A percentile compares a stretch with the other conserved stretches of the same genome.
Evolutionary conservation across 805 yeast genomes (phyloP).

Genomic region (Komagataella pseudopastoris): DNA sequence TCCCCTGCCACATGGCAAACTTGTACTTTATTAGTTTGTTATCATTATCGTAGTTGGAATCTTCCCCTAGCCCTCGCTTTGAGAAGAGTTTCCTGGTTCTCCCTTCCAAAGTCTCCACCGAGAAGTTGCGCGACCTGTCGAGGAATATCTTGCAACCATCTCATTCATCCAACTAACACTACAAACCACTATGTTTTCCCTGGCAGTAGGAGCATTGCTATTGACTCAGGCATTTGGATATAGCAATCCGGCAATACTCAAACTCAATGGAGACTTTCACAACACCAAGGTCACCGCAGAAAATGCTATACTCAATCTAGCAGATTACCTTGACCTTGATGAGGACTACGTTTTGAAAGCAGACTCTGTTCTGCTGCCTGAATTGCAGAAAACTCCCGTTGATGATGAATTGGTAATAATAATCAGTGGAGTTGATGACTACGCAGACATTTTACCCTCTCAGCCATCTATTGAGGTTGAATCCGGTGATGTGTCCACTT

Average conservation of each 20-base stretch:
- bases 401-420: not conserved
- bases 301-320: slow-evolving; percentile 20
- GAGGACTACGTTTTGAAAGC: slow-evolving; percentile 13
- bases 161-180: not conserved
- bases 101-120: not conserved
- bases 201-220: not conserved
- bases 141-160: not conserved
- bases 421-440: not conserved
- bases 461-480: slow-evolving; percentile 2
- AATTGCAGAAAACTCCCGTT: not conserved
- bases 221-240: not conserved
- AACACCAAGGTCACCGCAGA: not conserved
- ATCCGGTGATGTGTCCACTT: slow-evolving; percentile 5
- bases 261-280: not conserved
- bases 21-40: not conserved
- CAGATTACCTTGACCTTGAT: slow-evolving; percentile 20
- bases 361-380: not conserved
- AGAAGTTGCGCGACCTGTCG: not conserved
- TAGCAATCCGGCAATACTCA: not conserved
- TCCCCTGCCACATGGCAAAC: not conserved
- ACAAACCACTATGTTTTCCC: not conserved
- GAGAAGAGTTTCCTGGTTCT: not conserved
- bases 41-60: not conserved
- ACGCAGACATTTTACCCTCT: not conserved
- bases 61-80: not conserved